Conservation (phyloP, 169 alveolate species). For the Ichthyophthirius multifiliis region DNA sequence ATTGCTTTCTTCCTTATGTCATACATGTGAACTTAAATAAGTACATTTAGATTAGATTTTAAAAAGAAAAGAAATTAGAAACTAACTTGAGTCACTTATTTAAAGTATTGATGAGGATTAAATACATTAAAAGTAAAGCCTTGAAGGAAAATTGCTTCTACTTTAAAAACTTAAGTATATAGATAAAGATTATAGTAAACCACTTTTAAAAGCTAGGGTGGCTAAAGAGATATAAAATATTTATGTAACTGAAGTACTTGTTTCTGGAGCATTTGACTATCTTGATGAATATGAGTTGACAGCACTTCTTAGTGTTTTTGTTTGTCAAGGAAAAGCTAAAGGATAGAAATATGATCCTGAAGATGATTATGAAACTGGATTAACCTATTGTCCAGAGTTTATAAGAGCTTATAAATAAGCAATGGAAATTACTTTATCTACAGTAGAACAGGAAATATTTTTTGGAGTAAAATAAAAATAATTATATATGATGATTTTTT, state of each 20-base stretch:
- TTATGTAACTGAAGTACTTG: constrained; percentile 24
- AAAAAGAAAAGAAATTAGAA: no score
- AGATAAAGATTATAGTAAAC: constrained; percentile 20
- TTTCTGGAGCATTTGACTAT: constrained; percentile 15
- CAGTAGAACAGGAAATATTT: not conserved
- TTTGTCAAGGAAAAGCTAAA: not conserved
- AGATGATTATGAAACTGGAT: not conserved
- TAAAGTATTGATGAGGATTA: no score
- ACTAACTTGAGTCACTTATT: no score
- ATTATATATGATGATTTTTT: not conserved
- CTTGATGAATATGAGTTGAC: constrained; percentile 22
- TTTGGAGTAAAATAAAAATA: not conserved
- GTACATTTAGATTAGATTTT: no score
- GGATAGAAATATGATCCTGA: not conserved
- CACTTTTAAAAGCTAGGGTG: constrained; percentile 34
- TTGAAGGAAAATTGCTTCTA: no score
- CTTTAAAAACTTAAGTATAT: constrained; percentile 5
- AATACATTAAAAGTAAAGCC: no score
- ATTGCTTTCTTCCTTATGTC: no score
- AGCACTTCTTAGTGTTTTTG: constrained; percentile 19
- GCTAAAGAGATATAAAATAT: constrained; percentile 33
- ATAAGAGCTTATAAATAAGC: not conserved
- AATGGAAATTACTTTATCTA: not conserved
- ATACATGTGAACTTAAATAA: no score
- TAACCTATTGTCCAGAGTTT: not conserved